phyloP scores from a whole-genome alignment of 2,329 filamentous ascomycete species.

The Xylariaceae sp. region DNA sequence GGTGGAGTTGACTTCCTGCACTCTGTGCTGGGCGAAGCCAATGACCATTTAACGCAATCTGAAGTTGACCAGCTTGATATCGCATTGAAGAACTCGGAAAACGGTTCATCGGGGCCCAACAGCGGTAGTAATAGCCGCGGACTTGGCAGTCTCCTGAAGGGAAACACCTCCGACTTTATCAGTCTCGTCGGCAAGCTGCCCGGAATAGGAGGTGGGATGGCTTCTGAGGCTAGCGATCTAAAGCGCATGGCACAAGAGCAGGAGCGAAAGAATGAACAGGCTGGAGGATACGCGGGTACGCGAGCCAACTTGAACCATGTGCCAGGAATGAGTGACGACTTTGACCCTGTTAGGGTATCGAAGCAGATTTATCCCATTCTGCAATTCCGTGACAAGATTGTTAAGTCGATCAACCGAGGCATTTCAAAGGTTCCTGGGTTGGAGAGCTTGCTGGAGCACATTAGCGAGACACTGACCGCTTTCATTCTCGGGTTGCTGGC shows the following conservation, averaged over 20 bases:
- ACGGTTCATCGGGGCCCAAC: constrained; percentile 33
- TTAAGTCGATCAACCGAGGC: constrained; percentile 76
- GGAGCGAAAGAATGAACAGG: constrained; percentile 36
- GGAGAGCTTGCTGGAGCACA: constrained; percentile 85
- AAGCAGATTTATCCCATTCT: constrained; percentile 91
- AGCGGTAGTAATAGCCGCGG: constrained; percentile 35
- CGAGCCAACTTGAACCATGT: constrained; percentile 54
- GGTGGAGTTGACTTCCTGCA: constrained; percentile 82
- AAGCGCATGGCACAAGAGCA: constrained; percentile 62
- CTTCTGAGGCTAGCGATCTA: constrained; percentile 60
- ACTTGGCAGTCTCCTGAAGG: constrained; percentile 33
- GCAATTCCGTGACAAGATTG: constrained; percentile 88
- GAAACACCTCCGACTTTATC: constrained; percentile 53
- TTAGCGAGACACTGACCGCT: constrained; percentile 86
- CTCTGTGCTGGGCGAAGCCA: constrained; percentile 72
- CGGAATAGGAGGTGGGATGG: constrained; percentile 60
- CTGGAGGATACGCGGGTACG: constrained; percentile 22
- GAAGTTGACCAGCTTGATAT: constrained; percentile 78
- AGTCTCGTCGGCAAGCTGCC: constrained; percentile 74
- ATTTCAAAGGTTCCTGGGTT: constrained; percentile 91
- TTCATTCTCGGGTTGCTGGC: constrained; percentile 89
- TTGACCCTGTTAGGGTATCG: constrained; percentile 74
- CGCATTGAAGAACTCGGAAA: constrained; percentile 66
- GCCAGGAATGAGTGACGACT: constrained; percentile 69
- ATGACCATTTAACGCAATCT: constrained; percentile 79